Evolutionary conservation across 768 basidiomycete genomes (phyloP).

Genomic region (Termitomyces sp.): DNA sequence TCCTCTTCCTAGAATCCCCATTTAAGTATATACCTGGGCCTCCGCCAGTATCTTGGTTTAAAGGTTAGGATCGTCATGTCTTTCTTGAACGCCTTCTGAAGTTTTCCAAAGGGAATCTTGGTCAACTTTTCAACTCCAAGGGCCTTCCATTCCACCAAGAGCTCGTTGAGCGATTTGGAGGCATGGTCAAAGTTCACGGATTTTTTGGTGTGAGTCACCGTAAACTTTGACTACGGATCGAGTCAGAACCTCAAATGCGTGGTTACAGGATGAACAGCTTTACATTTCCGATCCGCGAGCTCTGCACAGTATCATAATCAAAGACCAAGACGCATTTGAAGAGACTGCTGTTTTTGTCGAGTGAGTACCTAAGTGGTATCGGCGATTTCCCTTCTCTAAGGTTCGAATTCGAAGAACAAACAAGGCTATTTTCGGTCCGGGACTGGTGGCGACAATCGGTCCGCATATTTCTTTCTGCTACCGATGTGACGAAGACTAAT

Average conservation of each 20-base stretch:
- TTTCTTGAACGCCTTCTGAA: not conserved
- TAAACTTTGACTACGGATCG: not conserved
- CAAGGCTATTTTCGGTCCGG: constrained; percentile 43
- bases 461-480: not conserved
- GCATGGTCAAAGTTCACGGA: constrained; percentile 42
- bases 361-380: constrained; percentile 24
- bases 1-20: constrained; percentile 11
- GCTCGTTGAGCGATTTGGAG: constrained; percentile 36
- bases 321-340: constrained; percentile 47
- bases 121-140: constrained; percentile 40
- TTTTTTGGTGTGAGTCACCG: constrained; percentile 40
- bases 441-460: constrained; percentile 39
- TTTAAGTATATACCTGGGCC: constrained; percentile 32
- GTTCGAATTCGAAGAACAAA: constrained; percentile 30
- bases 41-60: constrained; percentile 29
- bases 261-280: constrained; percentile 42
- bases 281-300: constrained; percentile 49
- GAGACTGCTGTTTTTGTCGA: constrained; percentile 40
- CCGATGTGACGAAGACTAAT: not conserved
- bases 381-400: not conserved
- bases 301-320: constrained; percentile 42
- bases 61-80: constrained; percentile 17
- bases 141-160: constrained; percentile 38
- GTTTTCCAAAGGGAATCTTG: constrained; percentile 31
- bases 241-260: not conserved